Conservation (phyloP, 352 stramenopile genomes). For the Phytophthora podocarpi region DNA sequence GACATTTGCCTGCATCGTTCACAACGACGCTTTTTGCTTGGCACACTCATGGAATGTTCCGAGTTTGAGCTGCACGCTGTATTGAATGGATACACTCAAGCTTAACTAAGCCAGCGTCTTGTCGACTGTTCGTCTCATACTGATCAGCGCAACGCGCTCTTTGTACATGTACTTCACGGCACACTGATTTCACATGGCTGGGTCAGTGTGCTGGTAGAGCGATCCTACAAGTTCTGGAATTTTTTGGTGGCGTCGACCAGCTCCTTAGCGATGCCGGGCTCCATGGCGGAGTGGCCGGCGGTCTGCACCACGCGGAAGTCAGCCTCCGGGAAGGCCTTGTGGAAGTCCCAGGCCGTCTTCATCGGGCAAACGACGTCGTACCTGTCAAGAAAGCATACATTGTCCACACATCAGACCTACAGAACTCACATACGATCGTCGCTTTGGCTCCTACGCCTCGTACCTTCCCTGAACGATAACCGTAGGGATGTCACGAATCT, state of each 20-base stretch:
- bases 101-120: conserved; percentile 2
- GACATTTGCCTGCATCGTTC: conserved; percentile 5
- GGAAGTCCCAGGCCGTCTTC: conserved; percentile 87
- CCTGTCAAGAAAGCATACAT: conserved; percentile 26
- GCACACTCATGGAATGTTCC: no score
- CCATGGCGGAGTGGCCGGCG: conserved; percentile 75
- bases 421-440: neutral
- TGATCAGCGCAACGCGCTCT: neutral
- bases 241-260: conserved; percentile 75
- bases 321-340: conserved; percentile 74
- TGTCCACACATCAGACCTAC: neutral
- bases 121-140: neutral
- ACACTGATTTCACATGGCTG: no score
- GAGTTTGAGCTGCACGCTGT: neutral
- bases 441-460: neutral
- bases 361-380: conserved; percentile 92
- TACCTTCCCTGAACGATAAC: conserved; percentile 92
- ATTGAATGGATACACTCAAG: conserved; percentile 1
- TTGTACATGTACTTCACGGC: no score
- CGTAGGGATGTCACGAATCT: conserved; percentile 92
- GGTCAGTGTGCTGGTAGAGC: no score
- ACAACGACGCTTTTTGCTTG: no score
- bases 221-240: conserved; percentile 52
- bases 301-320: conserved; percentile 79
- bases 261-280: conserved; percentile 75